Base-by-base conservation (phyloP, 2,329 filamentous ascomycete genomes). In the Fusarium siculi region DNA sequence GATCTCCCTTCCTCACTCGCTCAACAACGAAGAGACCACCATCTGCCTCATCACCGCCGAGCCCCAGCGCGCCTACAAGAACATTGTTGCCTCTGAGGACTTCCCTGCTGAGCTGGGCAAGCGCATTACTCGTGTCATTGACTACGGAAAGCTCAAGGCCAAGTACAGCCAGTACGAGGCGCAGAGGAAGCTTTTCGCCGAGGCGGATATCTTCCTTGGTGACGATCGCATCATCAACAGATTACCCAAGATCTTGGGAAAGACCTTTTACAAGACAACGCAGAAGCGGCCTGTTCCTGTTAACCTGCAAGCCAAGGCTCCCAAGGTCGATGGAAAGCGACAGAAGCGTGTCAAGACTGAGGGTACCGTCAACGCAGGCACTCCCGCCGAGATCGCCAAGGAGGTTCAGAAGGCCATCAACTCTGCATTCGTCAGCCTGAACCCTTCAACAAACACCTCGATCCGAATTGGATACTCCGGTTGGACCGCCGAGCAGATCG, bases 201-300 rank as follows among this genome's bases (percentile, higher is more conserved):
- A 97, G 82, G 94, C 98, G 82, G 96, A 98, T 81, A 85, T 98
- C 63, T 98, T 99, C 85, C 88, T 99, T 64, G 96, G 93, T 58
- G 96, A 99, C 81, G 93, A 97, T 79, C 89, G 96, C 54, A 93
- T 99, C 77, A 87, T 92, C 79, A 91, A 89, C 80, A 85, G 87
- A 34, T 87, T 98, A 67, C 94, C 95, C 63, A 89, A 90, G 73
- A 86, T 91, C 6, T 90, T 99, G 18, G 96, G 96, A 77, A 98
- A 97, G 86, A 92, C 92, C 4, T 98, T 99, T 82, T 98, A 96
- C 89, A 93, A 95, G 85, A 88, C 85, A 63, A 93, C 92, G 7
- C 83, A 85, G 72, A 98, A 98, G 88, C 89, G 96, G 43, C 96
- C 96, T 15, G 91, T 99, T 66, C 95, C 96, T 32, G 89, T 98